These are phyloP conservation scores for Gnomoniopsis smithogilvyi DNA, from an alignment of 2,329 filamentous ascomycete species.

Conservation along the genomic window DNA sequence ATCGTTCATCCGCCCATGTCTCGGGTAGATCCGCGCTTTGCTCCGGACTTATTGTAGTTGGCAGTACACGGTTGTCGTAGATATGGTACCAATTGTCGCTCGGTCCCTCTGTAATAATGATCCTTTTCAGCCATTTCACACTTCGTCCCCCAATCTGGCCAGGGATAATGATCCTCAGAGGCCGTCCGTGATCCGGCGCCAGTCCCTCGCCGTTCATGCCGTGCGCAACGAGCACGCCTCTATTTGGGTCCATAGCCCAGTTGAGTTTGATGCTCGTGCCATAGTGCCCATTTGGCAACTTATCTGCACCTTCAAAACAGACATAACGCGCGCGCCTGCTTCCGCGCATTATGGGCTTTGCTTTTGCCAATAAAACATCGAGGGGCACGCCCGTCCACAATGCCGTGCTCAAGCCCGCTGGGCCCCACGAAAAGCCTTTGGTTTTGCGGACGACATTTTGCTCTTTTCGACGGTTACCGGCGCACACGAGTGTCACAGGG, in stretches of 20 bases:
- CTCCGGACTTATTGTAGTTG: slow-evolving; percentile 81
- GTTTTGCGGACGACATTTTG: slow-evolving; percentile 88
- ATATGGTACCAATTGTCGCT: slow-evolving; percentile 96
- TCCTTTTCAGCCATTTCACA: slow-evolving; percentile 86
- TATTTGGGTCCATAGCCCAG: slow-evolving; percentile 81
- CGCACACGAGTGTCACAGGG: slow-evolving; percentile 86
- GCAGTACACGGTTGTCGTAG: slow-evolving; percentile 86
- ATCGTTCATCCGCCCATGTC: slow-evolving; percentile 85
- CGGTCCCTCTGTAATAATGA: slow-evolving; percentile 73
- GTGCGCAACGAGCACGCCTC: slow-evolving; percentile 82
- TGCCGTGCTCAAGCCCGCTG: slow-evolving; percentile 82
- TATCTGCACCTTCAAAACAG: slow-evolving; percentile 89
- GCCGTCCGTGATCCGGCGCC: slow-evolving; percentile 80
- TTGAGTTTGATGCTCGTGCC: slow-evolving; percentile 85
- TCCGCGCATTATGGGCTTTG: slow-evolving; percentile 28
- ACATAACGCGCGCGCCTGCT: slow-evolving; percentile 75
- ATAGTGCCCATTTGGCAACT: slow-evolving; percentile 83
- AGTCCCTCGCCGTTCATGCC: slow-evolving; percentile 86
- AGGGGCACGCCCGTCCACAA: slow-evolving; percentile 83
- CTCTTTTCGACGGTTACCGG: slow-evolving; percentile 88
- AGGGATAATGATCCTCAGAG: slow-evolving; percentile 77
- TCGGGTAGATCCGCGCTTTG: slow-evolving; percentile 69
- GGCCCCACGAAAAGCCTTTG: slow-evolving; percentile 92
- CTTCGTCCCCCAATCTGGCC: slow-evolving; percentile 90
- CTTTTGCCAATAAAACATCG: slow-evolving; percentile 65